Conservation (phyloP, 352 stramenopile species). For the Phytophthora macrochlamydospora region DNA sequence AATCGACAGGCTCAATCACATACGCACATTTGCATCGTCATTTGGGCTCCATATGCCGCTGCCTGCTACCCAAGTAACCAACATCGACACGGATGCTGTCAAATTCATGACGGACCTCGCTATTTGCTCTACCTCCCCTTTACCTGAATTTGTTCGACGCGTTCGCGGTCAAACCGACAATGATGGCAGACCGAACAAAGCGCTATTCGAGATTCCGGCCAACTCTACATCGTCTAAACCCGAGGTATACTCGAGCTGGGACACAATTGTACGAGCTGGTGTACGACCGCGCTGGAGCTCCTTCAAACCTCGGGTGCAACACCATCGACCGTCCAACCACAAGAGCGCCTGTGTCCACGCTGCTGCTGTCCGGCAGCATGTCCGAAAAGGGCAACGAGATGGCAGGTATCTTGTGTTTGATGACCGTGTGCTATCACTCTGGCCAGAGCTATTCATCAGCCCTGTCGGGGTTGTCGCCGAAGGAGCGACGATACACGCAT, state of each 20-base stretch:
- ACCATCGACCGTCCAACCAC: neutral
- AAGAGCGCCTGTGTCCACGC: neutral
- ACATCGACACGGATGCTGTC: neutral
- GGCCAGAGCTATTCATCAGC: conserved; percentile 5
- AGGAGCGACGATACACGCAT: neutral
- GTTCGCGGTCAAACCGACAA: neutral
- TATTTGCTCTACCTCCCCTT: neutral
- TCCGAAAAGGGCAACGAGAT: neutral
- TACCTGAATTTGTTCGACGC: neutral
- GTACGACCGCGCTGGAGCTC: neutral
- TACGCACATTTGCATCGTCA: no score
- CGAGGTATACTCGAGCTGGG: neutral
- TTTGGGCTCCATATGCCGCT: no score
- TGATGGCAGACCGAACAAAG: neutral
- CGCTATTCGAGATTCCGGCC: neutral
- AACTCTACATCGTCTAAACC: no score
- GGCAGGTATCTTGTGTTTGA: conserved; percentile 2
- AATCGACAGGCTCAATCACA: no score
- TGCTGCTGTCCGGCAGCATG: neutral
- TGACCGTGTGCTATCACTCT: neutral
- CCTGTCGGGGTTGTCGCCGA: conserved; percentile 4
- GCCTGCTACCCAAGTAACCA: neutral
- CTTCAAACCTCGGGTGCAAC: neutral
- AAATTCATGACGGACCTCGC: neutral
- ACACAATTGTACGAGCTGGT: neutral